These are phyloP conservation scores for Beauveria sp. DNA, from an alignment of 2,329 filamentous ascomycete genomes.

Conservation along the genomic window DNA sequence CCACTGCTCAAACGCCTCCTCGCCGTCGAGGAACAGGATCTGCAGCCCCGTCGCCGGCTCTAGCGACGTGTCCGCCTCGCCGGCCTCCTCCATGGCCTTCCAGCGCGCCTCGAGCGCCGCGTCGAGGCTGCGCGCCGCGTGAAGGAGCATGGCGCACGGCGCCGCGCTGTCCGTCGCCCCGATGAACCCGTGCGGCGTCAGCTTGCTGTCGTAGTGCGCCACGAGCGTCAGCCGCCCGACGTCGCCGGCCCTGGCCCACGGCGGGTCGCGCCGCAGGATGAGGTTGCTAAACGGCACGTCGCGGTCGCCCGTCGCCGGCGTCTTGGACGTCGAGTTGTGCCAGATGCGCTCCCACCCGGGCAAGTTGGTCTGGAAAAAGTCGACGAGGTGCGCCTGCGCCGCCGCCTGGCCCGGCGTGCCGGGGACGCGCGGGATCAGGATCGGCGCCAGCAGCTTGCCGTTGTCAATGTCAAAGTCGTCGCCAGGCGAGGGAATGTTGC, in stretches of 20 bases:
- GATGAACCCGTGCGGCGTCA: conserved; percentile 75
- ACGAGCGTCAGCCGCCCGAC: conserved; percentile 77
- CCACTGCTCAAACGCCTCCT: conserved; percentile 85
- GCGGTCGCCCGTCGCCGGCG: conserved; percentile 62
- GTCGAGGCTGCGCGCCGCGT: conserved; percentile 75
- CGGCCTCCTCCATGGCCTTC: conserved; percentile 59
- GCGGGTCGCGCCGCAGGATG: conserved; percentile 80
- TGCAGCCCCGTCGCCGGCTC: conserved; percentile 79
- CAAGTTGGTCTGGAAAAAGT: conserved; percentile 69
- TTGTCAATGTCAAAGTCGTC: conserved; percentile 70
- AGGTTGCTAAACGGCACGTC: conserved; percentile 81
- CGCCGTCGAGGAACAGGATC: conserved; percentile 83
- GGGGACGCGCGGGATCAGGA: conserved; percentile 80
- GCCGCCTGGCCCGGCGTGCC: conserved; percentile 68
- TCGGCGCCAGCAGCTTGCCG: conserved; percentile 73
- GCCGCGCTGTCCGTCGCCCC: conserved; percentile 91
- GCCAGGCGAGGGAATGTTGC: conserved; percentile 61
- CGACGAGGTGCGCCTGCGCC: conserved; percentile 73
- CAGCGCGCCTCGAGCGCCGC: conserved; percentile 74
- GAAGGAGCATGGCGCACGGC: conserved; percentile 89
- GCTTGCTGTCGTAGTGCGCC: conserved; percentile 88
- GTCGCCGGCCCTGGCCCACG: conserved; percentile 67
- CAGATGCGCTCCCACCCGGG: conserved; percentile 73
- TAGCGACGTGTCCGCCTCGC: conserved; percentile 43
- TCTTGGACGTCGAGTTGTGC: conserved; percentile 85